A percentile compares a stretch with the other conserved stretches of the same genome.
Evolutionary conservation across 192 early-diverging fungal species (phyloP).

Genomic region (Ramicandelaber brevisporus): DNA sequence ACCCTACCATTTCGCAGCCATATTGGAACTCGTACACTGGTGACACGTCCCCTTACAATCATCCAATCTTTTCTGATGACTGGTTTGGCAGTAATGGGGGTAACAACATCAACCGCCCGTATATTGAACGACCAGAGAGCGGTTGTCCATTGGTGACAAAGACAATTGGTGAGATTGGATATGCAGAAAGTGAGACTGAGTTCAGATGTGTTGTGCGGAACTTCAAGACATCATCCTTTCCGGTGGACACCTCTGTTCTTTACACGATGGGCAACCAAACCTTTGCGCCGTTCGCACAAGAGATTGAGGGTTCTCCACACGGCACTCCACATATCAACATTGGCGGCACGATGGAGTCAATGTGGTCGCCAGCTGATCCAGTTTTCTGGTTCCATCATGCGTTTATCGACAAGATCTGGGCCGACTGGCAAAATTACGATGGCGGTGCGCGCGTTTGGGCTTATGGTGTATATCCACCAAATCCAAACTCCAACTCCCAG

Average conservation of each 20-base stretch:
- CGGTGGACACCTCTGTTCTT: too few species aligned
- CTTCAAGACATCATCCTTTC: too few species aligned
- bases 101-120: conserved; percentile 2
- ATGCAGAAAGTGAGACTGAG: conserved; percentile 13
- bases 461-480: too few species aligned
- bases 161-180: conserved; percentile 20
- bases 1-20: conserved; percentile 6
- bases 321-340: conserved; percentile 13
- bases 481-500: too few species aligned
- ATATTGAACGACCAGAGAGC: conserved; percentile 4
- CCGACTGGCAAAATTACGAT: conserved; percentile 17
- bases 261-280: too few species aligned
- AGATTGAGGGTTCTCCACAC: conserved; percentile 15
- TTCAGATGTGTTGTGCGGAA: too few species aligned
- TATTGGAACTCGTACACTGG: conserved; percentile 6
- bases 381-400: conserved; percentile 35
- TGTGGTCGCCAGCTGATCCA: conserved; percentile 24
- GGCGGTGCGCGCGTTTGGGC: too few species aligned
- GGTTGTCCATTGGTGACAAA: too few species aligned
- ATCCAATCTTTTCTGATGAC: not conserved
- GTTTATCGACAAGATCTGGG: conserved; percentile 25
- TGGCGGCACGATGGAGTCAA: conserved; percentile 18
- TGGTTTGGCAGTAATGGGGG: not conserved
- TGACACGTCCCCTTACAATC: not conserved
- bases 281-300: conserved; percentile 9